Evolutionary conservation across 2,329 filamentous ascomycete species (phyloP), one percentile per base, ranked within the genome.

Genomic region (Aspergillus pseudoviridinutans): DNA sequence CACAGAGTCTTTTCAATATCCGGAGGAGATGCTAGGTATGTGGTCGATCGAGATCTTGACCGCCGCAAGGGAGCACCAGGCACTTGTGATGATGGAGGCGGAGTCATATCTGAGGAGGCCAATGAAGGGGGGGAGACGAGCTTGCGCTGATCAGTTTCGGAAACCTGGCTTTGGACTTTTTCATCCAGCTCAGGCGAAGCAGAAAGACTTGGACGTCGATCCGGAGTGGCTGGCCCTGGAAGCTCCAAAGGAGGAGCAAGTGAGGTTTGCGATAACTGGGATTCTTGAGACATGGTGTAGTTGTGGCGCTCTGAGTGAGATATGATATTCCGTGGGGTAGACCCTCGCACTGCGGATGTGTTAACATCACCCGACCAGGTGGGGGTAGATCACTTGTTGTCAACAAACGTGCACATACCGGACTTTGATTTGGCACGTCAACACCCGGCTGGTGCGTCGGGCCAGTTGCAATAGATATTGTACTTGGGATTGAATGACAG

Each of bases 1-100:
- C 70, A 74, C 8, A 76, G 68, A 10, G 74, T 75, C 57, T 75
- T 71, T 58, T 78, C 73, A 51, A 78, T 64, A 52, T 81, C 75
- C 20, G 82, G 82, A 10, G 82, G 82, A 10, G 84, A 76, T 35
- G 65, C 68, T 35, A 75, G 66, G 55, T 70, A 66, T 20, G 70
- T 66, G 51, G 68, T 69, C 29, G 73, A 74, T 55, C 69, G 66
- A 50, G 74, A 72, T 28, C 68, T 78, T 29, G 80, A 80, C 50
- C 78, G 73, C 63, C 56, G 71, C 56, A 69, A 69, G 54, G 72
- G 76, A 64, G 72, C 76, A 56, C 71, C 66, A 54, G 79, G 78
- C 7, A 82, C 67, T 66, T 87, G 85, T 2, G 83, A 82, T 2
- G 85, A 87, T 9, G 84, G 85, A 25, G 86, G 86, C 12, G 85